These are phyloP conservation scores for Helotiales sp. DNA, from an alignment of 2,329 filamentous ascomycete species.

Conservation along the genomic window DNA sequence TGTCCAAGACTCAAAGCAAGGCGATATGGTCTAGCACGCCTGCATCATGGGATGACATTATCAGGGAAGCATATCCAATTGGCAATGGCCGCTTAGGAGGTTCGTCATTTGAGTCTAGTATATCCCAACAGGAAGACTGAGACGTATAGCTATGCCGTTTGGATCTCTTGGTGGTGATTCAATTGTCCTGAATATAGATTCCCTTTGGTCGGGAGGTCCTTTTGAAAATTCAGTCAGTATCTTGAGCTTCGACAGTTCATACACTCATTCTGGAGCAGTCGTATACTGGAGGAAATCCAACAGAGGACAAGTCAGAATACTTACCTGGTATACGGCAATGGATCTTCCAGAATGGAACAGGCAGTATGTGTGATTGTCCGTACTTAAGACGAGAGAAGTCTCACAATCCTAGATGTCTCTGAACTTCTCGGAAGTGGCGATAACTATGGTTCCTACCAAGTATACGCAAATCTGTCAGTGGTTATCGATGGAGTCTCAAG, in stretches of 20 bases:
- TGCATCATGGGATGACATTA: conserved; percentile 22
- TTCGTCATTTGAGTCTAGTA: conserved; percentile 20
- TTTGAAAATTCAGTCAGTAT: conserved; percentile 42
- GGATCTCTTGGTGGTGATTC: conserved; percentile 44
- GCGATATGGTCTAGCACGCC: conserved; percentile 21
- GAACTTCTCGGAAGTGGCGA: conserved; percentile 40
- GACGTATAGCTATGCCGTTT: conserved; percentile 40
- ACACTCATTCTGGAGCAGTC: conserved; percentile 28
- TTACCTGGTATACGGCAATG: conserved; percentile 44
- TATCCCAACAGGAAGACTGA: not conserved
- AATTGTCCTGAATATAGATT: conserved; percentile 48
- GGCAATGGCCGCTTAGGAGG: conserved; percentile 50
- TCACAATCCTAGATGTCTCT: conserved; percentile 33
- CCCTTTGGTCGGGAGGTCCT: conserved; percentile 50
- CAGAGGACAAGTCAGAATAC: conserved; percentile 34
- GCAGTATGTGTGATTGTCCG: conserved; percentile 40
- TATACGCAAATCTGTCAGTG: conserved; percentile 48
- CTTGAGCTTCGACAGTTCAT: not conserved
- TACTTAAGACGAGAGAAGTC: not conserved
- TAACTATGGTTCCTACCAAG: conserved; percentile 47
- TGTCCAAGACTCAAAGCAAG: not conserved
- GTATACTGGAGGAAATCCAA: conserved; percentile 50
- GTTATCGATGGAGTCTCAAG: conserved; percentile 35
- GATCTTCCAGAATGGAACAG: conserved; percentile 50
- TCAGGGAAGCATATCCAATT: conserved; percentile 45